A percentile compares a stretch with the other conserved stretches of the same genome.
Evolutionary conservation across 768 basidiomycete species (phyloP).

Genomic region (Macrocybe gigantea): DNA sequence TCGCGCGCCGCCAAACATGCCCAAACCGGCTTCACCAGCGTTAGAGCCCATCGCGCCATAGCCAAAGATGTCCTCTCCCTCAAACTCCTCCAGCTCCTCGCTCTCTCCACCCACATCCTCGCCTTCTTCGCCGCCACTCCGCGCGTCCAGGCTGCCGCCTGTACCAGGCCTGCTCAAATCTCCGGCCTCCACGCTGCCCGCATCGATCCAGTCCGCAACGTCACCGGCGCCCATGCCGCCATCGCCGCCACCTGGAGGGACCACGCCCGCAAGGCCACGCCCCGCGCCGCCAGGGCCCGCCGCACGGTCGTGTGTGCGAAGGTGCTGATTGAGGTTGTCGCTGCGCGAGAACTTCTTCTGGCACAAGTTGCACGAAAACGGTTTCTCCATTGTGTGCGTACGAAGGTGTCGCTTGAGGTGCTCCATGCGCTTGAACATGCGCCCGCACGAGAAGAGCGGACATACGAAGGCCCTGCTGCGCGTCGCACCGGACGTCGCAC

Average conservation of each 20-base stretch:
- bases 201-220: slow-evolving; percentile 9
- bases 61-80: slow-evolving; percentile 11
- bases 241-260: background rate
- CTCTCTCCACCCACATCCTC: slow-evolving; percentile 11
- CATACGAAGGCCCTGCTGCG: slow-evolving; percentile 71
- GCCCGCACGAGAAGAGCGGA: slow-evolving; percentile 77
- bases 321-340: slow-evolving; percentile 86
- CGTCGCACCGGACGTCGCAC: slow-evolving; percentile 22
- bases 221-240: background rate
- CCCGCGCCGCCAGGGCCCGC: slow-evolving; percentile 5
- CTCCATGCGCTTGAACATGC: slow-evolving; percentile 88
- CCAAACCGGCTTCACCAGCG: slow-evolving; percentile 12
- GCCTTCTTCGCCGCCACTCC: slow-evolving; percentile 6
- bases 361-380: slow-evolving; percentile 71
- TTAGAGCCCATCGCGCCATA: background rate
- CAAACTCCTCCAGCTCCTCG: slow-evolving; percentile 21
- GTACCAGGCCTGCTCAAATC: background rate
- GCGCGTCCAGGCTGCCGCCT: background rate
- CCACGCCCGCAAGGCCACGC: background rate
- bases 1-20: slow-evolving; percentile 20
- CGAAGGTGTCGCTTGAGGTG: slow-evolving; percentile 84
- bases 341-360: slow-evolving; percentile 80
- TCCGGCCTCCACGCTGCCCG: too few relatives aligned
- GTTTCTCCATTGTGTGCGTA: slow-evolving; percentile 87
- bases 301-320: slow-evolving; percentile 59